Evolutionary conservation across 345 rosid genomes (phyloP), one percentile per base, ranked within the genome.

Genomic region (Brassica cretica): DNA sequence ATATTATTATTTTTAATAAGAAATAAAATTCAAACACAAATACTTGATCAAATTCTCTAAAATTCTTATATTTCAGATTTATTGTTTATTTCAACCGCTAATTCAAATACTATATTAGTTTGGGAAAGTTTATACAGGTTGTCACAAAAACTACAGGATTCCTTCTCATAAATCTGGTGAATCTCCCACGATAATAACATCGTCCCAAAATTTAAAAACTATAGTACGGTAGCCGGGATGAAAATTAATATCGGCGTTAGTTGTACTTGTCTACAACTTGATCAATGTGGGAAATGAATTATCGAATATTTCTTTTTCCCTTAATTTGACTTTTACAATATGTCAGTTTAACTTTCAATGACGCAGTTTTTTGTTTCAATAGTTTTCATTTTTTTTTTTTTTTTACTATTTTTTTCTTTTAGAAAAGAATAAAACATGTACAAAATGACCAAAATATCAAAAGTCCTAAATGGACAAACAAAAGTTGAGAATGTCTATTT

Each of bases 261-360:
- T n/a, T 62, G 41, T 32, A 32, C 37, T 32, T 32, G 75, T 63
- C 41, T 35, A 77, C 80, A 51, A 27, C 56, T 63, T 33, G 55
- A 53, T 55, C 30, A 70, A 29, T 39, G 76, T 71, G 72, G 33
- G 61, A 25, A 65, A 78, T 77, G 61, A 56, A 78, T 71, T 71
- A 41, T 71, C 59, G n/a, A 37, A 30, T 55, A 77, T 55, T 32
- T 16, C 32, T 62, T 58, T 46, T 69, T 61, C 56, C 59, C 64
- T 33, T 46, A 14, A 41, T 59, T 75, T 59, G 79, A 44, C 73
- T 12, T 2, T 21, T 11, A 5, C 44, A 63, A 33, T 64, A 63
- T 21, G 9, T 51, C 24, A n/a, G 5, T 46, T 76, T 69, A 67
- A 76, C 70, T 68, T 32, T 24, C 56, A 41, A 4, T 61, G 16